Percentiles rank a stretch among this genome's conserved stretches.
phyloP scores from a whole-genome alignment of 768 basidiomycete species.

The Amanita rimosa region DNA sequence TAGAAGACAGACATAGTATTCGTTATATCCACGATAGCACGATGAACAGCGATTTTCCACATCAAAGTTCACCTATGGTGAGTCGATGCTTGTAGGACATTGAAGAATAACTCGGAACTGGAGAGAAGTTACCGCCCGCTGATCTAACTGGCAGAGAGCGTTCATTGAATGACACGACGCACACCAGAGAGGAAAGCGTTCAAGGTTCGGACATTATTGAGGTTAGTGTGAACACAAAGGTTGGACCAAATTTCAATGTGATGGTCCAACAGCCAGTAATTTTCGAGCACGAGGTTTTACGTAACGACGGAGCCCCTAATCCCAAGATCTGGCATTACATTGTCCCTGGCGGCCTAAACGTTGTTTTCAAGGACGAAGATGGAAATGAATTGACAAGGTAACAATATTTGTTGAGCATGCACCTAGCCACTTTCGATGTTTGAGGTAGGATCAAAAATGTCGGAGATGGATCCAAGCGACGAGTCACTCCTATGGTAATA shows the following conservation, averaged over 20 bases:
- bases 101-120: background rate
- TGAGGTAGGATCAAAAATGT: constrained; percentile 13
- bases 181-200: background rate
- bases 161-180: background rate
- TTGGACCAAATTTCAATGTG: background rate
- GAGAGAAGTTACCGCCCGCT: background rate
- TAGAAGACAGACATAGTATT: background rate
- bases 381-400: constrained; percentile 59
- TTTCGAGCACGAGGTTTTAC: constrained; percentile 16
- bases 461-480: constrained; percentile 5
- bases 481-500: constrained; percentile 36
- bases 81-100: background rate
- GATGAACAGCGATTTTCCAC: background rate
- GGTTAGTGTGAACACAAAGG: constrained; percentile 5
- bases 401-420: background rate
- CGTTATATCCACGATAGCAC: constrained; percentile 1
- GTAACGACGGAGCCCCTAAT: constrained; percentile 17
- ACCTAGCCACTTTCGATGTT: background rate
- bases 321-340: constrained; percentile 40
- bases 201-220: constrained; percentile 10
- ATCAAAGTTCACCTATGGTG: background rate
- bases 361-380: constrained; percentile 56
- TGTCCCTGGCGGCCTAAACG: constrained; percentile 51
- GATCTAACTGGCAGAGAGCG: background rate
- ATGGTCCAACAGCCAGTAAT: constrained; percentile 11